A percentile compares a stretch with the other conserved stretches of the same genome.
phyloP scores from a whole-genome alignment of 2,329 filamentous ascomycete genomes.

The Sporothrix protearum region DNA sequence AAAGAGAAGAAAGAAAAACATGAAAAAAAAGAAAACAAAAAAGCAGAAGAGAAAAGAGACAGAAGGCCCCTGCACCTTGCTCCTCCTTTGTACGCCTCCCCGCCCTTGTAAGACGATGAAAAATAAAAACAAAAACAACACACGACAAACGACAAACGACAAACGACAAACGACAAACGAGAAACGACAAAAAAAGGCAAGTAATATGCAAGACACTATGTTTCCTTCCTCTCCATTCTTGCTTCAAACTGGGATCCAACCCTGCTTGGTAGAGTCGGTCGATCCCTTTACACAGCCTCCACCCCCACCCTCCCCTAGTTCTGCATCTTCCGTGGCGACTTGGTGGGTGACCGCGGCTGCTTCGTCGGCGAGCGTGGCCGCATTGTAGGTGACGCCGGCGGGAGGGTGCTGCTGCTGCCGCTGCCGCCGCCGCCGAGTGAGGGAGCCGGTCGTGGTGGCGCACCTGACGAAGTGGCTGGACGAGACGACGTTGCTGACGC shows the following conservation, averaged over 20 bases:
- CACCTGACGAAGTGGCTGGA: conserved; percentile 6
- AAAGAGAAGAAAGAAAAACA: not conserved
- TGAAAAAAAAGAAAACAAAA: not conserved
- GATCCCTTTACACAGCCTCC: not conserved
- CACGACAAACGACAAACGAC: not conserved
- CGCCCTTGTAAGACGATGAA: not conserved
- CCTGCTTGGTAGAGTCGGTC: not conserved
- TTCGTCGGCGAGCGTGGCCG: not conserved
- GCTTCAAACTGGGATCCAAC: not conserved
- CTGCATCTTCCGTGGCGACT: conserved; percentile 6
- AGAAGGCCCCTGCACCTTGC: conserved; percentile 4
- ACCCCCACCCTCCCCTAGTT: not conserved
- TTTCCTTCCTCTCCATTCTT: not conserved
- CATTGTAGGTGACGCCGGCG: not conserved
- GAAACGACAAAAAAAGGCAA: not conserved
- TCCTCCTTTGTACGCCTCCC: conserved; percentile 1
- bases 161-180: not conserved
- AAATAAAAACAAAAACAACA: no score
- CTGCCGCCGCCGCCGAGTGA: no score
- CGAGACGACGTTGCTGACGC: not conserved
- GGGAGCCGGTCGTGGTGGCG: not conserved
- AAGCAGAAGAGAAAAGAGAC: no score
- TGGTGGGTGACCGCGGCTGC: conserved; percentile 9
- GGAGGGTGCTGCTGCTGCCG: no score
- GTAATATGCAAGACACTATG: not conserved